Percentiles rank a stretch among this genome's conserved stretches.
These are phyloP conservation scores for Alternaria gaisen DNA, from an alignment of 2,329 filamentous ascomycete genomes.

Conservation along the genomic window DNA sequence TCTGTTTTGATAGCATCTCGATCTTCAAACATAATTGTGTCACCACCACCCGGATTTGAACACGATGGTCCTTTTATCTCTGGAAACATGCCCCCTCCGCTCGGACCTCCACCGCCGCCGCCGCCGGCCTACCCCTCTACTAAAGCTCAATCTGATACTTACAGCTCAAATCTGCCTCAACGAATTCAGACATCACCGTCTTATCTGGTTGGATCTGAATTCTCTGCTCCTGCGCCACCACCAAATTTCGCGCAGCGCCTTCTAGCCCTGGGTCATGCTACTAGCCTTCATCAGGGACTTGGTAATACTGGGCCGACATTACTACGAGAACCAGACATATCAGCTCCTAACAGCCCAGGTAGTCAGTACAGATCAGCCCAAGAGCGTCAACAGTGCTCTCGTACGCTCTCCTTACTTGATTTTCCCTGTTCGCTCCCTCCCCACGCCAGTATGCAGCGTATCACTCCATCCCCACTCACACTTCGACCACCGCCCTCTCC, in stretches of 20 bases:
- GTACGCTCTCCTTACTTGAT: not conserved
- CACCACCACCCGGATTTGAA: not conserved
- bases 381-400: not conserved
- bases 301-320: not conserved
- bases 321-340: not conserved
- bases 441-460: slow-evolving; percentile 23
- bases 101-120: not conserved
- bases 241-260: slow-evolving; percentile 10
- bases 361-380: not conserved
- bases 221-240: not conserved
- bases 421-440: slow-evolving; percentile 1
- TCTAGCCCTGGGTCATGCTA: not conserved
- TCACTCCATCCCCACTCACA: slow-evolving; percentile 19
- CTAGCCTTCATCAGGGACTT: not conserved
- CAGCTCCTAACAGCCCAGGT: not conserved
- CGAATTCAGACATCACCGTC: not conserved
- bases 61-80: not conserved
- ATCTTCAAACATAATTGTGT: not conserved
- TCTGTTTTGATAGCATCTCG: not conserved
- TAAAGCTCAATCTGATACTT: not conserved
- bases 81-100: not conserved
- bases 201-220: not conserved
- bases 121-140: not conserved
- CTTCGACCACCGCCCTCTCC: slow-evolving; percentile 15
- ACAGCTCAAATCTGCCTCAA: not conserved